Base-by-base conservation (phyloP, 768 basidiomycete genomes). In the Rhizopogon salebrosus region DNA sequence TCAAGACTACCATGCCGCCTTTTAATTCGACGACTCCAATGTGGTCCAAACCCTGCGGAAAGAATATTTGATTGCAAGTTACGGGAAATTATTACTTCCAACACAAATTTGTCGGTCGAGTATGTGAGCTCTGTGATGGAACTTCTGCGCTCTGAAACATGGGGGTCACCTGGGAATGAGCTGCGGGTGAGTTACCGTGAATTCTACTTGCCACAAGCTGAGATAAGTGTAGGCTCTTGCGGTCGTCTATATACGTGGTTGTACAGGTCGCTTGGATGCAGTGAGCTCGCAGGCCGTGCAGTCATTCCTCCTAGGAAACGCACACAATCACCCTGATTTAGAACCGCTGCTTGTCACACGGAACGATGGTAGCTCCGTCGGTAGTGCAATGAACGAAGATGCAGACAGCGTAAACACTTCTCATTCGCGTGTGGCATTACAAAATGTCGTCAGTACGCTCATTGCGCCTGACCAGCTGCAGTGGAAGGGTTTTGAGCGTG, bases 1-100 rank as follows among this genome's bases (percentile, higher is more conserved):
- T 74, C 35, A 20, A 56, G 61, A 48, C 55, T 76, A 36, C 67
- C 67, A 6, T 71, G 70, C 54, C 72, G 66, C 38, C 62, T 80
- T 11, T 52, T 83, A 18, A 70, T 73, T 22, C 65, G 73, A 41
- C 74, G 77, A 48, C 62, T 88, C 37, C 67, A 73, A 48, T 70
- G 73, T 36, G 75, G 75, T 2, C 69, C 74, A 18, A 67, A 63
- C 27, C 58, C 64, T 4, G 69, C 66, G 1, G 29, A 46, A 34
- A 20, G 27, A 46, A 23, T 18, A 46, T 14, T 23, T 14, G 45
- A 46, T 13, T 14, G 31, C 31, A 34, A 46, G 20, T 46, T 46
- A 34, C 45, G 9, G 3, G 45, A 46, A 14, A 46, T 46, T 16
- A 14, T 46, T 34, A 34, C 31, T 10, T 34, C 45, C 29, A 46